Evolutionary conservation across 768 basidiomycete genomes (phyloP).

Genomic region (Tubosaeta sp.): DNA sequence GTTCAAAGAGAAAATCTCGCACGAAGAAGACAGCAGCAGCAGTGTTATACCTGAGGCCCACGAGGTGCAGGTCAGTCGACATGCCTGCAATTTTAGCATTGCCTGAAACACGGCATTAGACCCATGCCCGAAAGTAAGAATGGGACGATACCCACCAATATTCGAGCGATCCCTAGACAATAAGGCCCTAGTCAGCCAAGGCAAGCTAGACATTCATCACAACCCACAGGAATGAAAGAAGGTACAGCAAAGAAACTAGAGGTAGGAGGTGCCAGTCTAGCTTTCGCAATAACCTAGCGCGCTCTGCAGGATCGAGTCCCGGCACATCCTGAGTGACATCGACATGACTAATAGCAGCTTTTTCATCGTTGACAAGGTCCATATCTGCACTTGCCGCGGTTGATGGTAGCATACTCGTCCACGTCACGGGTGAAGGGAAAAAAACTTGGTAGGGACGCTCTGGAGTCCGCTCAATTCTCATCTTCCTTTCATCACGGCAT

Average conservation of each 20-base stretch:
- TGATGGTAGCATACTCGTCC: slow-evolving; percentile 14
- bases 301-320: slow-evolving; percentile 17
- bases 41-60: slow-evolving; percentile 33
- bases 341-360: background rate
- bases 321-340: background rate
- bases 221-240: slow-evolving; percentile 45
- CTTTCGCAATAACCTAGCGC: slow-evolving; percentile 35
- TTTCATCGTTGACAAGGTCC: slow-evolving; percentile 9
- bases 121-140: background rate
- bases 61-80: slow-evolving; percentile 34
- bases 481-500: background rate
- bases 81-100: slow-evolving; percentile 45
- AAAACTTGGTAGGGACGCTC: background rate
- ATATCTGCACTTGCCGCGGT: slow-evolving; percentile 9
- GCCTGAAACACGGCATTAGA: slow-evolving; percentile 22
- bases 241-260: slow-evolving; percentile 41
- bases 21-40: slow-evolving; percentile 39
- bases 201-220: background rate
- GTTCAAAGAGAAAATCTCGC: slow-evolving; percentile 1
- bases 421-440: background rate
- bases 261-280: slow-evolving; percentile 43
- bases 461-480: background rate
- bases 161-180: slow-evolving; percentile 40
- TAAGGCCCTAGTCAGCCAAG: background rate
- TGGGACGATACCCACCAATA: slow-evolving; percentile 31